phyloP scores from a whole-genome alignment of 2,329 filamentous ascomycete species.

The Fusarium sp. region DNA sequence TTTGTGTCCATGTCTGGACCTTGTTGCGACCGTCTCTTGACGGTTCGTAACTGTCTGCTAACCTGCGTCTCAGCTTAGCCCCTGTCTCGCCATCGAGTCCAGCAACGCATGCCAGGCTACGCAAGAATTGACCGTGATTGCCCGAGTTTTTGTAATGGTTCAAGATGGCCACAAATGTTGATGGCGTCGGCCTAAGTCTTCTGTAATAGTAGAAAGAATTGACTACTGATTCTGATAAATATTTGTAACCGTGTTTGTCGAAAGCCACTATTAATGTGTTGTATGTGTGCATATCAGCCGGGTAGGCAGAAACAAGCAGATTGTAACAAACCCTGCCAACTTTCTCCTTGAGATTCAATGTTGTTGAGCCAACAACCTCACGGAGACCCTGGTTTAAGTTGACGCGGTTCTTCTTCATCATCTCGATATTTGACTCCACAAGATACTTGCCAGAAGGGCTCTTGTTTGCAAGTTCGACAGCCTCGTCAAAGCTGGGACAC shows the following conservation, averaged over 20 bases:
- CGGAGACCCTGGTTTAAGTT: slow-evolving; percentile 49
- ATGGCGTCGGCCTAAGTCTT: slow-evolving; percentile 59
- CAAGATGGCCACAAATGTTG: slow-evolving; percentile 62
- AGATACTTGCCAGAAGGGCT: slow-evolving; percentile 42
- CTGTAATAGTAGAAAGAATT: slow-evolving; percentile 61
- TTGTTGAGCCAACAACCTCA: slow-evolving; percentile 42
- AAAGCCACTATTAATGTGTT: slow-evolving; percentile 79
- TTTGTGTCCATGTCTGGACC: slow-evolving; percentile 38
- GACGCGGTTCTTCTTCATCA: slow-evolving; percentile 43
- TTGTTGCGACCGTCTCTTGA: slow-evolving; percentile 44
- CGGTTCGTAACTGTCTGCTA: slow-evolving; percentile 45
- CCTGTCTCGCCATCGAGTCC: slow-evolving; percentile 56
- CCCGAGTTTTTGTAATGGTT: slow-evolving; percentile 60
- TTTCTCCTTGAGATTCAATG: slow-evolving; percentile 49
- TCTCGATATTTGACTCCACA: slow-evolving; percentile 44
- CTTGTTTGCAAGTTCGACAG: slow-evolving; percentile 37
- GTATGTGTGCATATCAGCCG: slow-evolving; percentile 76
- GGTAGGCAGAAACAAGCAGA: slow-evolving; percentile 69
- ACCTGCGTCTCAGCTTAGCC: slow-evolving; percentile 53
- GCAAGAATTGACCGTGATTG: slow-evolving; percentile 58
- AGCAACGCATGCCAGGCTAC: slow-evolving; percentile 59
- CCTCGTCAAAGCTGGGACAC: slow-evolving; percentile 49
- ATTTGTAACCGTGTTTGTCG: slow-evolving; percentile 60
- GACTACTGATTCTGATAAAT: slow-evolving; percentile 65
- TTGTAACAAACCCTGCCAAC: slow-evolving; percentile 69